phyloP scores from a whole-genome alignment of 1,284 basidiomycete species.

The Farysia itapuensis region DNA sequence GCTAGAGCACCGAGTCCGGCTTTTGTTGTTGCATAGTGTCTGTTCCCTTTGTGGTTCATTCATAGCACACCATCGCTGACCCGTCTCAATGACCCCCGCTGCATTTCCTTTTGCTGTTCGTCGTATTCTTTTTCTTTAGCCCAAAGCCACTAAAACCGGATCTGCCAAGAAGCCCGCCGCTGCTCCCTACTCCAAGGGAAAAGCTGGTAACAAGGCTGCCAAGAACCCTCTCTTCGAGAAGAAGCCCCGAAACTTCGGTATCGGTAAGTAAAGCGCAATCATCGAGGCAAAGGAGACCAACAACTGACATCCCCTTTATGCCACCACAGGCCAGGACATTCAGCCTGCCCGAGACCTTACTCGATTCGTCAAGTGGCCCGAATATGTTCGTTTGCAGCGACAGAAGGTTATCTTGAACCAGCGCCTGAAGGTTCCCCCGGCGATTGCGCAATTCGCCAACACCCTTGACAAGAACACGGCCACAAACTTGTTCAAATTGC shows the following conservation, averaged over 20 bases:
- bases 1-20: slow-evolving; percentile 56
- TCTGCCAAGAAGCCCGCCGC: slow-evolving; percentile 55
- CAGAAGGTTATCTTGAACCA: slow-evolving; percentile 98
- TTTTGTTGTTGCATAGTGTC: slow-evolving; percentile 24
- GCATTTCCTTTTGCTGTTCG: slow-evolving; percentile 1
- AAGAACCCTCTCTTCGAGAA: slow-evolving; percentile 98
- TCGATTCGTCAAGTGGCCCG: slow-evolving; percentile 99
- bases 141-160: slow-evolving; percentile 57
- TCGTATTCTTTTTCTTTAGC: slow-evolving; percentile 31
- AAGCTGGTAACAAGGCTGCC: slow-evolving; percentile 63
- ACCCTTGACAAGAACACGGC: slow-evolving; percentile 99
- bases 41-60: slow-evolving; percentile 25
- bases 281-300: not conserved
- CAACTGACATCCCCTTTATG: not conserved
- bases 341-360: slow-evolving; percentile 87
- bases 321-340: slow-evolving; percentile 79
- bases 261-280: slow-evolving; percentile 69
- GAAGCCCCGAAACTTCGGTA: slow-evolving; percentile 86
- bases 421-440: slow-evolving; percentile 96
- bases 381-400: slow-evolving; percentile 96
- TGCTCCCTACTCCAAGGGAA: slow-evolving; percentile 55
- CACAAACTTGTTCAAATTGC: slow-evolving; percentile 93
- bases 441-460: slow-evolving; percentile 96
- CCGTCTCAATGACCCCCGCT: slow-evolving; percentile 58
- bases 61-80: slow-evolving; percentile 48